A percentile compares a stretch with the other conserved stretches of the same genome.
These are phyloP conservation scores for Fraxinus sp. DNA, from an alignment of 305 asterid genomes.

Conservation along the genomic window DNA sequence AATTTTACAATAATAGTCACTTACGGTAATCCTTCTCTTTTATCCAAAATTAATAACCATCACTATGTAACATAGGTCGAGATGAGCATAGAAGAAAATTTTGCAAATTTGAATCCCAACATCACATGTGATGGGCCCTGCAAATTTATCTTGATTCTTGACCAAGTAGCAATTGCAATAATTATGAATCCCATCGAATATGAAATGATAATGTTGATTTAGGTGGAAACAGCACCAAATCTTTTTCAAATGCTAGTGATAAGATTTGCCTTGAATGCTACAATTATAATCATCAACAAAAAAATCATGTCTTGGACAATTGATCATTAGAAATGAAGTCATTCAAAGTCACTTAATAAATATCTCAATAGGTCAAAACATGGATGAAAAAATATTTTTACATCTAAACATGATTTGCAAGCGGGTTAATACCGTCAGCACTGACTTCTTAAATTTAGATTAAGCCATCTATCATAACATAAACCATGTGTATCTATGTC, in stretches of 20 bases:
- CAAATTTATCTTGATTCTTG: not conserved
- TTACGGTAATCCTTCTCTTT: no score
- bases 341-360: not conserved
- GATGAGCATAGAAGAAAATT: no score
- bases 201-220: no score
- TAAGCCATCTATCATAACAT: slow-evolving; percentile 16
- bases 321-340: not conserved
- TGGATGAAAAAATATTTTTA: slow-evolving; percentile 8
- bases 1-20: no score
- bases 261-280: not conserved
- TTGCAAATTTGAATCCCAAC: not conserved
- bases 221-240: no score
- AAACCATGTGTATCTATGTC: slow-evolving; percentile 19
- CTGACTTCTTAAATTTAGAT: slow-evolving; percentile 22
- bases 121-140: not conserved
- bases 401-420: slow-evolving; percentile 11
- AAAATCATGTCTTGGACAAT: not conserved
- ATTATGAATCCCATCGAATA: no score
- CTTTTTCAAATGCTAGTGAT: no score
- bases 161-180: not conserved
- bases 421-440: slow-evolving; percentile 16
- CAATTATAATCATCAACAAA: slow-evolving; percentile 8
- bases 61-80: not conserved
- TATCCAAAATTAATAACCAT: no score
- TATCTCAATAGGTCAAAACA: slow-evolving; percentile 13